Evolutionary conservation across 1,284 basidiomycete genomes (phyloP).

Genomic region (Pseudozyma tsukubaensis): DNA sequence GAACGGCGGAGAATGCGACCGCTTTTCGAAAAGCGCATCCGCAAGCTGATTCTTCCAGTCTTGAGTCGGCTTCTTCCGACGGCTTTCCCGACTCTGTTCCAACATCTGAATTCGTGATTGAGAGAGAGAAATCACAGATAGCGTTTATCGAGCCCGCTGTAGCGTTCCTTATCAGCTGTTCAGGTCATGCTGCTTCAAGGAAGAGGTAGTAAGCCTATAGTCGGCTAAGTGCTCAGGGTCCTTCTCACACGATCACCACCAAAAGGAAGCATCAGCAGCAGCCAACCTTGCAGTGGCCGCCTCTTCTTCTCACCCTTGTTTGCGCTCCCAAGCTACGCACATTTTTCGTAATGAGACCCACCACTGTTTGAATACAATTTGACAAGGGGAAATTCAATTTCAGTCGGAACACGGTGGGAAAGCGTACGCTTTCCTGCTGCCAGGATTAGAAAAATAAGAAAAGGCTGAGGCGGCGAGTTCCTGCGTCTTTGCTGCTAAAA

Average conservation of each 20-base stretch:
- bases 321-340: slow-evolving; percentile 6
- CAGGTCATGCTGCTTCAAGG: neutral
- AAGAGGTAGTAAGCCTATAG: too few relatives aligned
- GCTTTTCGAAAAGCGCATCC: neutral
- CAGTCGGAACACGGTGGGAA: neutral
- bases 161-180: neutral
- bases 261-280: neutral
- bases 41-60: neutral
- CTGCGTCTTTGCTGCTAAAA: too few relatives aligned
- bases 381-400: neutral
- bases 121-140: too few relatives aligned
- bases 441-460: neutral
- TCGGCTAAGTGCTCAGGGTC: neutral
- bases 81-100: neutral
- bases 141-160: neutral
- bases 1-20: too few relatives aligned
- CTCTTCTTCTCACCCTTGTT: neutral
- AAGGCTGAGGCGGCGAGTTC: neutral
- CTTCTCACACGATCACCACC: slow-evolving; percentile 9
- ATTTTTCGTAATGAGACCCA: neutral
- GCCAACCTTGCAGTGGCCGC: neutral
- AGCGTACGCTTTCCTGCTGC: neutral
- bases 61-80: neutral
- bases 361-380: neutral
- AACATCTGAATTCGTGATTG: too few relatives aligned